Base-by-base conservation (phyloP, 371 early-diverging fungal species). In the Blakeslea trispora region DNA sequence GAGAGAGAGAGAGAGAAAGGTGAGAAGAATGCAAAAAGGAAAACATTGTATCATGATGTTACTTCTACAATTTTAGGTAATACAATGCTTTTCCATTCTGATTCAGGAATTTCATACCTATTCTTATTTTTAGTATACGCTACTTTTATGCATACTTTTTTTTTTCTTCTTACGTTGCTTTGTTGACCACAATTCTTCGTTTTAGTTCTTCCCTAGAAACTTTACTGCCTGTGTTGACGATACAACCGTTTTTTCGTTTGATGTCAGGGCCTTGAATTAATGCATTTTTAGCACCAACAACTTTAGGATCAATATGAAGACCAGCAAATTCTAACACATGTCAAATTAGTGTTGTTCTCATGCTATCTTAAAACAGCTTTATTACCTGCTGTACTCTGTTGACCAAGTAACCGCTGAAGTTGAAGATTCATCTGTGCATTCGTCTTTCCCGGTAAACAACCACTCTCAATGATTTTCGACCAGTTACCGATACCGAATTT, bases 371-470 rank as follows among this genome's bases (percentile, higher is more conserved):
- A n/a, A n/a, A n/a, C n/a, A n/a, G n/a, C n/a, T 7, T 10, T 19
- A 31, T 17, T 54, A 87, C 86, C 88, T 55, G 93, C 94, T 13
- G 93, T 94, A 71, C 91, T 90, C 65, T 96, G 95, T 68, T 96
- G 95, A 0, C 96, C 96, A 1, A 96, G 82, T 79, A 95, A 81
- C 21, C 95, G 81, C 69, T 96, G 96, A 13, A 91, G 82, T 64
- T 96, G 96, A 41, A 96, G 72, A 77, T 96, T 94, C 89, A 95
- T 88, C 72, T 96, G 96, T 10, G 96, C 93, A 56, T 90, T 91
- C 34, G 93, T 95, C 64, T 96, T 96, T 34, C 94, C 95, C 3
- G 91, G 91, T 13, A 77, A 48, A 62, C 92, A 90, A 31, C 86
- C 87, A 45, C 89, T 87, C 50, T 93, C 94, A 60, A 93, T 89